phyloP scores from a whole-genome alignment of 108 stramenopile species.

The Phaeodactylum tricornutum region DNA sequence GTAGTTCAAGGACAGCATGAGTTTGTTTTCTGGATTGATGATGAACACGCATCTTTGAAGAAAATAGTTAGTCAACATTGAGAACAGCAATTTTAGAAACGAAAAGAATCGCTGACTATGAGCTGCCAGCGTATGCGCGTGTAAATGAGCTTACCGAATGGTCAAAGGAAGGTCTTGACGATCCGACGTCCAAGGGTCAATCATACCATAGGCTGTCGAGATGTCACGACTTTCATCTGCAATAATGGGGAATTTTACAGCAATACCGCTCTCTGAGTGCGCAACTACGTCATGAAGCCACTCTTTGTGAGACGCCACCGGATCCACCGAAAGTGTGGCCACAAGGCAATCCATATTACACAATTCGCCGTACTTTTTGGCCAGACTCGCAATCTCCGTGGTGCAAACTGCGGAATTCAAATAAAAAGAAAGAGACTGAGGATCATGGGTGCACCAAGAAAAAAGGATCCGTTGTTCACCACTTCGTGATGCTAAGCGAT shows the following conservation, averaged over 20 bases:
- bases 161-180: slow-evolving; percentile 50
- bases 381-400: slow-evolving; percentile 73
- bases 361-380: slow-evolving; percentile 48
- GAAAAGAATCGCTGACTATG: too few species aligned
- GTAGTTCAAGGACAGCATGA: slow-evolving; percentile 74
- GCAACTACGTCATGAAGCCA: slow-evolving; percentile 71
- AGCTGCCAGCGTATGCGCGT: too few species aligned
- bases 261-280: slow-evolving; percentile 53
- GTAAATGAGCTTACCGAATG: too few species aligned
- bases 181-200: slow-evolving; percentile 44
- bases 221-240: slow-evolving; percentile 63
- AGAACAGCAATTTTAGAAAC: too few species aligned
- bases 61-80: too few species aligned
- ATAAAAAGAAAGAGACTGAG: too few species aligned
- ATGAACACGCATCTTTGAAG: too few species aligned
- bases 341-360: slow-evolving; percentile 44
- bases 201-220: slow-evolving; percentile 53
- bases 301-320: slow-evolving; percentile 59
- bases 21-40: slow-evolving; percentile 69
- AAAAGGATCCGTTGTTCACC: too few species aligned
- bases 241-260: slow-evolving; percentile 75
- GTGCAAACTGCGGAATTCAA: too few species aligned
- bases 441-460: too few species aligned
- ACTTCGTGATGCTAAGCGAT: too few species aligned
- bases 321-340: slow-evolving; percentile 57